Evolutionary conservation across 1,284 basidiomycete species (phyloP), one percentile per base, ranked within the genome.

Genomic region (Fomitopsis pinicola): DNA sequence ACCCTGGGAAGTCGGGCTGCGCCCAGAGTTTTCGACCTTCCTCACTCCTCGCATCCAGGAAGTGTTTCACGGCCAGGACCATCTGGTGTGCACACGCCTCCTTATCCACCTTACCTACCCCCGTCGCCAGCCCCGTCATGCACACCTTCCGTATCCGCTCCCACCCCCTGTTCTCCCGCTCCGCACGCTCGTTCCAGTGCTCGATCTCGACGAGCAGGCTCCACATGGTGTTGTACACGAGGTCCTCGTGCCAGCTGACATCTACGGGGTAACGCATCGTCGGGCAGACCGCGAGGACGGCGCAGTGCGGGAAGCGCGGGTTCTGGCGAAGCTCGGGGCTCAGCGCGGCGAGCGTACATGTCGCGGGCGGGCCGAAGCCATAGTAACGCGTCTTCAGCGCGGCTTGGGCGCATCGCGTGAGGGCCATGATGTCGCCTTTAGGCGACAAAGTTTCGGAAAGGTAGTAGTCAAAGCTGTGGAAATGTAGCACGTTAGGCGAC

Each of bases 191-290:
- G 57, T 70, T 71, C 67, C 68, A 68, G 9, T 52, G 65, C 59
- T 66, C 65, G 26, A 72, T 56, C 60, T 64, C 66, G 19, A 56
- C 61, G 28, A 70, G 66, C n/a, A 72, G 59, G 55, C 57, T 61
- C 71, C 71, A 71, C 68, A 67, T 71, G 42, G 61, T 61, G 57
- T 71, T 68, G 69, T 71, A 71, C 57, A 70, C 69, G 44, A 72
- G 61, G 62, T 72, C 69, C 48, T 62, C 57, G 59, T 72, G 62
- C 71, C 69, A 72, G 26, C 55, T 30, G 14, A 69, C 59, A 42
- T 63, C 59, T 38, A 59, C 55, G 7, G 69, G 71, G 30, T 56
- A 54, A 55, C 65, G 68, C 71, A 72, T 71, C 19, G 69, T 70
- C 42, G 69, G 69, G 40, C 61, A 65, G 40, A 68, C 64, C 26